Base-by-base conservation (phyloP, 371 early-diverging fungal genomes). In the Enterocytospora artemiae region DNA sequence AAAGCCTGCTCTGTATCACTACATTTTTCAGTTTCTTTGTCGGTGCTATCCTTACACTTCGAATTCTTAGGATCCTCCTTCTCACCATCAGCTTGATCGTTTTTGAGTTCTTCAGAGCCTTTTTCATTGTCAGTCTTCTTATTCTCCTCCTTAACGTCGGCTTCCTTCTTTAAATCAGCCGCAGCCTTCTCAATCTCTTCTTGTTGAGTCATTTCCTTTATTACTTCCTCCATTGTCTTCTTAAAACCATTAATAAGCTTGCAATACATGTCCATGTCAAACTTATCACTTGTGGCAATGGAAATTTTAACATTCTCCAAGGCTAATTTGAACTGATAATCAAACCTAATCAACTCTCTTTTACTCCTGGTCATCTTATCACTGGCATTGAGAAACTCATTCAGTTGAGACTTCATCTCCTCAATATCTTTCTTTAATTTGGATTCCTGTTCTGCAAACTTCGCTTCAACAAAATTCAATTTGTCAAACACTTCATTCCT, bases 31-130 rank as follows among this genome's bases (percentile, higher is more conserved):
- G n/a, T n/a, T n/a, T n/a, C n/a, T n/a, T n/a, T n/a, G n/a, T n/a
- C n/a, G n/a, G n/a, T n/a, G n/a, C n/a, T n/a, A n/a, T n/a, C n/a
- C n/a, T n/a, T n/a, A n/a, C n/a, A n/a, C n/a, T n/a, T n/a, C n/a
- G n/a, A n/a, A n/a, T n/a, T n/a, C n/a, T n/a, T n/a, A n/a, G n/a
- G 30, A 49, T 71, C 44, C 16, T 27, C 20, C 31, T 68, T 39
- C 1, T 30, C 33, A 45, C 41, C 39, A 3, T 25, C 31, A 12
- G 31, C 20, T 18, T 65, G 32, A 18, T 55, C 65, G 2, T 7
- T 48, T 12, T 31, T 28, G 1, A 27, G 20, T 24, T 31, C 7
- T 24, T 59, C 33, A 16, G 5, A 20, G 7, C 25, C 31, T 25
- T 31, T 22, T 22, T 49, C n/a, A 20, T 70, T 18, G 5, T 53